These are phyloP conservation scores for Botrytis pseudocinerea DNA, from an alignment of 2,329 filamentous ascomycete genomes.

Conservation along the genomic window DNA sequence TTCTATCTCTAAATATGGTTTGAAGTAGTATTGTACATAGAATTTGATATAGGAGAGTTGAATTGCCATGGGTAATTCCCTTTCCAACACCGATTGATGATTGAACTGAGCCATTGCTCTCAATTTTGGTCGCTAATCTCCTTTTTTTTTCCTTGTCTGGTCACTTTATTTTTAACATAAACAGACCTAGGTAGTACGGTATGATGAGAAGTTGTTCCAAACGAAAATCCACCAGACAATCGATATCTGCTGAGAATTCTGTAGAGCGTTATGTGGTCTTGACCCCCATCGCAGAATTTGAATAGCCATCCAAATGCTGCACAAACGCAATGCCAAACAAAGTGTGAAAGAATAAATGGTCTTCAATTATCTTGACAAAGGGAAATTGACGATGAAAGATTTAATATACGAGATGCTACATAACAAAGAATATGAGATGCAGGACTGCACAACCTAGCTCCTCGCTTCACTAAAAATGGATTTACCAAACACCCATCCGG, in stretches of 20 bases:
- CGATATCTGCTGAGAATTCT: not conserved
- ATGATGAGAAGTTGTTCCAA: not conserved
- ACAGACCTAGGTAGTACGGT: not conserved
- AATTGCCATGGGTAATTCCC: not conserved
- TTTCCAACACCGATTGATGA: not conserved
- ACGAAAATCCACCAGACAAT: not conserved
- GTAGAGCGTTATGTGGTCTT: not conserved
- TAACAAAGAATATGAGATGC: not conserved
- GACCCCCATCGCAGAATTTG: not conserved
- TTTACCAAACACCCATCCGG: not conserved
- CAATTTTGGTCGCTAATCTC: not conserved
- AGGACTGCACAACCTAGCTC: not conserved
- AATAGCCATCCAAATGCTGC: too few relatives aligned
- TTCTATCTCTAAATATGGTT: not conserved
- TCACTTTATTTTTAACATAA: fast-evolving
- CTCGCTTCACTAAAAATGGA: not conserved
- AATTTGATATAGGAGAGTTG: not conserved
- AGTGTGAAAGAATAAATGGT: not conserved
- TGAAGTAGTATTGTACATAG: not conserved
- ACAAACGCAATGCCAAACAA: not conserved
- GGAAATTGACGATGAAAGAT: not conserved
- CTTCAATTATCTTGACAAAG: not conserved
- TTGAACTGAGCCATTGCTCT: not conserved
- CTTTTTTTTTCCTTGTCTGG: not conserved
- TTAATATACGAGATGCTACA: not conserved